Percentiles rank a stretch among this genome's conserved stretches.
Conservation (phyloP, 2,329 filamentous ascomycete genomes). For the Fusarium begoniae region DNA sequence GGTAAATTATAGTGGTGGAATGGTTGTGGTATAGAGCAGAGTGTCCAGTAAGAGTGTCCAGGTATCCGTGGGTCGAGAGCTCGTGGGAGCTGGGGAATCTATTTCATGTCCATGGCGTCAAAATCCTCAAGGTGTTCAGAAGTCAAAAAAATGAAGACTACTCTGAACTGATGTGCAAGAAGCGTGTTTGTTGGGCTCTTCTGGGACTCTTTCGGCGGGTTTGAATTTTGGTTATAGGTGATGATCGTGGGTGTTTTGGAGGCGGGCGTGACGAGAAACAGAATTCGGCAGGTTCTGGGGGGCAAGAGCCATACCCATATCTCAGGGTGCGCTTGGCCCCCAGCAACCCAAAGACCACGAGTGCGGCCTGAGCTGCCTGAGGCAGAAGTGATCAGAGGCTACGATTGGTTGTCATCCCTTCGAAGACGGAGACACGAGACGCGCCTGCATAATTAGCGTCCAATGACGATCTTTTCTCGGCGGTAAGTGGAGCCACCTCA, state of each 20-base stretch:
- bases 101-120: slow-evolving; percentile 42
- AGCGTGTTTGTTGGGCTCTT: slow-evolving; percentile 23
- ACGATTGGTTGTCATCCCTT: slow-evolving; percentile 28
- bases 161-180: slow-evolving; percentile 33
- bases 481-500: slow-evolving; percentile 12
- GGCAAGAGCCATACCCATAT: slow-evolving; percentile 43
- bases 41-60: slow-evolving; percentile 37
- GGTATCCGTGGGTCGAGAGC: slow-evolving; percentile 35
- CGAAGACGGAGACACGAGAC: slow-evolving; percentile 33
- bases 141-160: slow-evolving; percentile 27
- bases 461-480: slow-evolving; percentile 23
- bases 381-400: slow-evolving; percentile 18
- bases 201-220: slow-evolving; percentile 6
- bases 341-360: slow-evolving; percentile 26
- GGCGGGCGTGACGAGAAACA: slow-evolving; percentile 41
- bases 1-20: slow-evolving; percentile 17
- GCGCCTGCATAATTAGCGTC: slow-evolving; percentile 28
- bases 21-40: slow-evolving; percentile 19
- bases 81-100: slow-evolving; percentile 41
- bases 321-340: slow-evolving; percentile 34
- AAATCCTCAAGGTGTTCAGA: slow-evolving; percentile 28
- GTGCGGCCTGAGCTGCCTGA: slow-evolving; percentile 41
- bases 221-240: slow-evolving; percentile 27
- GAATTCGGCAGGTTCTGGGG: slow-evolving; percentile 37
- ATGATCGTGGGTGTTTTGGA: slow-evolving; percentile 30